Base-by-base conservation (phyloP, 306 rosid genomes). In the Cajanus cajan region DNA sequence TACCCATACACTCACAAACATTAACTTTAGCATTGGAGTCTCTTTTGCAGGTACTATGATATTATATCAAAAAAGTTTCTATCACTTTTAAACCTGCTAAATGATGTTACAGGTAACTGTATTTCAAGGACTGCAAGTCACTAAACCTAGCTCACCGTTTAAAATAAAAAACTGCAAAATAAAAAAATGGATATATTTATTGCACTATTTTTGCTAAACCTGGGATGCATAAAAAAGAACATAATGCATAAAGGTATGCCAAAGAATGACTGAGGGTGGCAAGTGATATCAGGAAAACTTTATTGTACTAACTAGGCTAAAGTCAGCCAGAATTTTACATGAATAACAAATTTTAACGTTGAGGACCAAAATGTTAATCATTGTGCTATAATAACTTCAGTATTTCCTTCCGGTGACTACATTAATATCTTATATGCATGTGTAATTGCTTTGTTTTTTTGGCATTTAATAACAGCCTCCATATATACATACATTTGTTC, bases 181-280 rank as follows among this genome's bases (percentile, higher is more conserved):
- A n/a, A n/a, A n/a, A n/a, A n/a, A n/a, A n/a, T n/a, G n/a, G n/a
- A n/a, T n/a, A n/a, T n/a, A n/a, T n/a, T n/a, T n/a, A n/a, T n/a
- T n/a, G n/a, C n/a, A n/a, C n/a, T n/a, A n/a, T n/a, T n/a, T n/a
- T n/a, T n/a, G n/a, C n/a, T 54, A 74, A 44, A 7, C 37, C 16
- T 8, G 55, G 72, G 71, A 68, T 37, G 25, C 37, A 43, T 33
- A n/a, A 41, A 52, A 80, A 80, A 50, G 25, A 65, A 39, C n/a
- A n/a, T 16, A 18, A 18, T 36, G 34, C 61, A 28, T 8, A 69
- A 76, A 67, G 41, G 52, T 41, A 8, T 66, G 76, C 25, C 64
- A 67, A 44, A 67, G 65, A 51, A 78, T 10, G 12, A 45, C 63
- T 47, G 33, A 24, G 52, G 48, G 22, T 71, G 65, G 83, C 43